These are phyloP conservation scores for Solanum pinnatisectum DNA, from an alignment of 257 asterid species.

Conservation along the genomic window DNA sequence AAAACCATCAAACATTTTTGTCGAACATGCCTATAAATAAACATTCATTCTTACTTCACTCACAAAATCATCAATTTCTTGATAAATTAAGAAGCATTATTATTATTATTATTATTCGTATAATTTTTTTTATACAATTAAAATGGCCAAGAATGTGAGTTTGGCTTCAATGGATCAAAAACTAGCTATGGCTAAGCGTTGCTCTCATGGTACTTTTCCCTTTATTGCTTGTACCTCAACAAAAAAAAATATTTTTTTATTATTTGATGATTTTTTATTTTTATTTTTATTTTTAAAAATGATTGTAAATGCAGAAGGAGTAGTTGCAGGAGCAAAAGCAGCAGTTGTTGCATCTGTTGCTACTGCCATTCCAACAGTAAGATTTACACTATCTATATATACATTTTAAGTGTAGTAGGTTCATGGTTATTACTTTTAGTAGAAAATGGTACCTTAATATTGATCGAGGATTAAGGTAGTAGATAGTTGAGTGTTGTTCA, in stretches of 20 bases:
- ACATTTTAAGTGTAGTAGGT: too few species aligned
- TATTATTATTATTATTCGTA: too few species aligned
- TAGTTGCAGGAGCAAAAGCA: constrained; percentile 74
- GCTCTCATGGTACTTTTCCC: constrained; percentile 45
- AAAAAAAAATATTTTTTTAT: not conserved
- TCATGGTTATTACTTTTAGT: too few species aligned
- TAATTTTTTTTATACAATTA: not conserved
- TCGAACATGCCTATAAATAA: not conserved
- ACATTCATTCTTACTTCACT: not conserved
- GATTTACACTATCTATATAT: not conserved
- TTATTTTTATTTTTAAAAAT: not conserved
- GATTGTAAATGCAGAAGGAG: constrained; percentile 52
- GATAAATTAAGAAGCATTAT: not conserved
- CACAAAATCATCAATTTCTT: not conserved
- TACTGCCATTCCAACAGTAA: constrained; percentile 86
- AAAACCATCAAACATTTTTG: not conserved
- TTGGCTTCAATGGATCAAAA: not conserved
- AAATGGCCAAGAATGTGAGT: not conserved
- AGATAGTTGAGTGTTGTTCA: not conserved
- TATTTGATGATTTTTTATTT: not conserved
- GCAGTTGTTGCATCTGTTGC: constrained; percentile 69
- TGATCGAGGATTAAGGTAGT: not conserved
- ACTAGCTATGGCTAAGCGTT: constrained; percentile 22
- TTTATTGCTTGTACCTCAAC: not conserved
- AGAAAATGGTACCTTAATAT: not conserved